Evolutionary conservation across 2,329 filamentous ascomycete species (phyloP).

Genomic region (Nothophaeocryptopus gaeumannii): DNA sequence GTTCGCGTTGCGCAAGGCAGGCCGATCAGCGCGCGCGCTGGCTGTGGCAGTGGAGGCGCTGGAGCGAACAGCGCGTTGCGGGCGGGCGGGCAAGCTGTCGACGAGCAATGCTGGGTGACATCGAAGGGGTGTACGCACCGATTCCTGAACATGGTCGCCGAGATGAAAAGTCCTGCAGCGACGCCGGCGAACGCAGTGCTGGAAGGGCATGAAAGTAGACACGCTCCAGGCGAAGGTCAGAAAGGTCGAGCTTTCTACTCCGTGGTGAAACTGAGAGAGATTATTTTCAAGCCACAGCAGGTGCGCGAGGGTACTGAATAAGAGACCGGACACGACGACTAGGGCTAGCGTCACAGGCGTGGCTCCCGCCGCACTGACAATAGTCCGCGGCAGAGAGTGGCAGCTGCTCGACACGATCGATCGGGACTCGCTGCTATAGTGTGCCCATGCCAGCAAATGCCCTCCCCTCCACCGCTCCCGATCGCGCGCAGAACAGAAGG

Average conservation of each 20-base stretch:
- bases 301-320: conserved; percentile 15
- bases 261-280: conserved; percentile 23
- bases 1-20: conserved; percentile 25
- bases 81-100: conserved; percentile 7
- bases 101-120: conserved; percentile 5
- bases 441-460: background rate
- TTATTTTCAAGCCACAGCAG: conserved; percentile 25
- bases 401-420: conserved; percentile 13
- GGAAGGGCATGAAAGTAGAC: conserved; percentile 17
- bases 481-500: background rate
- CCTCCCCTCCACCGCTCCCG: conserved; percentile 4
- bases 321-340: conserved; percentile 6
- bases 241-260: conserved; percentile 15
- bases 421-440: conserved; percentile 15
- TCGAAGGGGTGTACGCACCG: conserved; percentile 45
- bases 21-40: conserved; percentile 14
- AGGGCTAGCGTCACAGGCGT: conserved; percentile 10
- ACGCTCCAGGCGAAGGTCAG: conserved; percentile 4
- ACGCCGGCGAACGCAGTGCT: conserved; percentile 14
- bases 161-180: conserved; percentile 14
- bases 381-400: conserved; percentile 13
- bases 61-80: conserved; percentile 1
- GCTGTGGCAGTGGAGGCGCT: conserved; percentile 21
- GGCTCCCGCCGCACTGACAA: conserved; percentile 10
- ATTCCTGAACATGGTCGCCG: conserved; percentile 47